phyloP scores from a whole-genome alignment of 345 rosid genomes.

The Orychophragmus violaceus region DNA sequence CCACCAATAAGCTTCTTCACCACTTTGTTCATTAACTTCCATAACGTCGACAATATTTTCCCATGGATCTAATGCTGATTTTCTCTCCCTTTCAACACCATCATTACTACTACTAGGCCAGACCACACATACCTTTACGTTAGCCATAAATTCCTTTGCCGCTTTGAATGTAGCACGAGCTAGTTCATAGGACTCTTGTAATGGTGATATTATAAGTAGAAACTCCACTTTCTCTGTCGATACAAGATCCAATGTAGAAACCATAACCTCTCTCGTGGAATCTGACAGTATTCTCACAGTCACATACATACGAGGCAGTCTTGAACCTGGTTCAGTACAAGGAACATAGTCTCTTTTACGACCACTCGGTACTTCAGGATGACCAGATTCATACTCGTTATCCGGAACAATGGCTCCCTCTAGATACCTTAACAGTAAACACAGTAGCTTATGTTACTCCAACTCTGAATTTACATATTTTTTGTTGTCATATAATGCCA shows the following conservation, averaged over 20 bases:
- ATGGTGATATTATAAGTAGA: constrained; percentile 67
- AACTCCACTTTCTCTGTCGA: constrained; percentile 64
- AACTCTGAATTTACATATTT: not conserved
- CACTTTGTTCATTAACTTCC: constrained; percentile 33
- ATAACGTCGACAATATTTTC: constrained; percentile 49
- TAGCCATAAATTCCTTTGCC: constrained; percentile 51
- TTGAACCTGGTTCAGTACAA: constrained; percentile 73
- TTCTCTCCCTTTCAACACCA: constrained; percentile 31
- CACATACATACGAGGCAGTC: constrained; percentile 75
- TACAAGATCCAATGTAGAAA: constrained; percentile 73
- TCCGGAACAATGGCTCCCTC: constrained; percentile 76
- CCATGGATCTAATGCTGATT: constrained; percentile 52
- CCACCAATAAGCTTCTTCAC: constrained; percentile 64
- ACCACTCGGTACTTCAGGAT: constrained; percentile 47
- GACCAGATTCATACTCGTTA: constrained; percentile 13
- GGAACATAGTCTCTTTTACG: constrained; percentile 75
- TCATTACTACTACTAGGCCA: constrained; percentile 44
- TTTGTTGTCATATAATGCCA: not conserved
- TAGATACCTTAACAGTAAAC: constrained; percentile 46
- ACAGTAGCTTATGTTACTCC: not conserved
- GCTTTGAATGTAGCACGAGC: constrained; percentile 47
- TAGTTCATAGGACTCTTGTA: constrained; percentile 53
- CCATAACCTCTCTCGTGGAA: constrained; percentile 35
- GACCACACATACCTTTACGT: constrained; percentile 50
- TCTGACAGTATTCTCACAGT: constrained; percentile 43